Evolutionary conservation across 2,329 filamentous ascomycete species (phyloP).

Genomic region (Coniochaeta hoffmannii): DNA sequence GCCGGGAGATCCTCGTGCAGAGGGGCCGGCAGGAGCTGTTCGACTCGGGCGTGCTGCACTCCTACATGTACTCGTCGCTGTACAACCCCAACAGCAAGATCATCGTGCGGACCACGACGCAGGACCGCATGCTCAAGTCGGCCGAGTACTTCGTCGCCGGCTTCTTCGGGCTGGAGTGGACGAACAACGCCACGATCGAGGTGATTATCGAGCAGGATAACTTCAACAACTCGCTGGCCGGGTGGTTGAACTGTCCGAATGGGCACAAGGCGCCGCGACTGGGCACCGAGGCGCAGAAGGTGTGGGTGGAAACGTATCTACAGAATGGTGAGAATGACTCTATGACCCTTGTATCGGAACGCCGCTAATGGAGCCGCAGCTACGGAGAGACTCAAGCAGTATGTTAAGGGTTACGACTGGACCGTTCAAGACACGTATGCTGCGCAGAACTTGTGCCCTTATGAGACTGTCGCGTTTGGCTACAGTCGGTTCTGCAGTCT

Average conservation of each 20-base stretch:
- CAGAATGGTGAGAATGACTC: conserved; percentile 36
- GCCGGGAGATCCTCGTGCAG: conserved; percentile 64
- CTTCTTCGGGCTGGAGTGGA: conserved; percentile 72
- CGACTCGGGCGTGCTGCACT: conserved; percentile 59
- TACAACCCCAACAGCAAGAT: conserved; percentile 69
- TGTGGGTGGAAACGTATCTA: conserved; percentile 61
- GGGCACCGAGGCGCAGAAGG: conserved; percentile 43
- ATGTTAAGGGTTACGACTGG: conserved; percentile 55
- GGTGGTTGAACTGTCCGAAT: conserved; percentile 61
- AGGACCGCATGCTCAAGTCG: conserved; percentile 70
- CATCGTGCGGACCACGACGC: conserved; percentile 65
- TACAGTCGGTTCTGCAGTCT: conserved; percentile 68
- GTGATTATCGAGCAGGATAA: conserved; percentile 56
- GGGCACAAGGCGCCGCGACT: conserved; percentile 36
- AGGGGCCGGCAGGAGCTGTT: conserved; percentile 65
- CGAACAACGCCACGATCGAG: conserved; percentile 64
- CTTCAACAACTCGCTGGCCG: conserved; percentile 66
- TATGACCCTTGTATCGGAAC: neutral
- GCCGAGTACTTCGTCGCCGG: conserved; percentile 74
- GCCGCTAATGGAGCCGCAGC: conserved; percentile 27
- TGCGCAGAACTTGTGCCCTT: conserved; percentile 66
- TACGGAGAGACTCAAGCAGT: conserved; percentile 47
- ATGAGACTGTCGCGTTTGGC: conserved; percentile 65
- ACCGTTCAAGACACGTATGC: conserved; percentile 56
- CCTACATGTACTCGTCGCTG: conserved; percentile 64